Evolutionary conservation across 805 yeast species (phyloP).

Genomic region (Metschnikowia similis): DNA sequence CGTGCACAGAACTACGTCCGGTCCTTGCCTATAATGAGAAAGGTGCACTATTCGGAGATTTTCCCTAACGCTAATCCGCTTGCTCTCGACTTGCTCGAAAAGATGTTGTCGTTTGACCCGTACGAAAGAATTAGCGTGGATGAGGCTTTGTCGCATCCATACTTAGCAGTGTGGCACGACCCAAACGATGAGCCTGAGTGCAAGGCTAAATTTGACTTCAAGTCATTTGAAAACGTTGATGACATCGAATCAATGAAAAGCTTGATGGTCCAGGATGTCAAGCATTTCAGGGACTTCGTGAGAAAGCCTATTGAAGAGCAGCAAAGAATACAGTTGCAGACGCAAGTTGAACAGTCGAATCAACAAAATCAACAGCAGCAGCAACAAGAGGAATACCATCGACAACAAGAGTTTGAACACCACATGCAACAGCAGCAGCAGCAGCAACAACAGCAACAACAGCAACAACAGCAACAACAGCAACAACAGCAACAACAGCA

Average conservation of each 20-base stretch:
- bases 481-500: slow-evolving; percentile 9
- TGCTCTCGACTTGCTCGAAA: slow-evolving; percentile 67
- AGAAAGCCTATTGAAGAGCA: slow-evolving; percentile 65
- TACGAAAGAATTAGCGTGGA: slow-evolving; percentile 78
- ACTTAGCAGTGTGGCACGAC: slow-evolving; percentile 74
- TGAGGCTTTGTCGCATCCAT: slow-evolving; percentile 86
- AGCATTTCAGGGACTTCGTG: slow-evolving; percentile 72
- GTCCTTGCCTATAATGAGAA: slow-evolving; percentile 77
- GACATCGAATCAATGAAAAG: slow-evolving; percentile 71
- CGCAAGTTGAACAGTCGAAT: slow-evolving; percentile 28
- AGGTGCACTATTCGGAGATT: slow-evolving; percentile 62
- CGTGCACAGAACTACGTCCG: slow-evolving; percentile 91
- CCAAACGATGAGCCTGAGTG: slow-evolving; percentile 81
- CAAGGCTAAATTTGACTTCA: slow-evolving; percentile 74
- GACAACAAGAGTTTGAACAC: slow-evolving; percentile 8
- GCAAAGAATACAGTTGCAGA: slow-evolving; percentile 37
- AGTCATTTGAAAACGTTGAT: slow-evolving; percentile 71
- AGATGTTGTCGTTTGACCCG: slow-evolving; percentile 86
- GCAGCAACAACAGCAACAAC: slow-evolving; percentile 17
- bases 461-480: slow-evolving; percentile 14
- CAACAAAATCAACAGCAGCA: slow-evolving; percentile 14
- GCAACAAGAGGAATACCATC: slow-evolving; percentile 15
- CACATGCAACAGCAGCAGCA: slow-evolving; percentile 18
- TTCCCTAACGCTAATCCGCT: slow-evolving; percentile 85
- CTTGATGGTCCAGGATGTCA: slow-evolving; percentile 78